Evolutionary conservation across 768 basidiomycete genomes (phyloP), one percentile per base, ranked within the genome.

Genomic region (Vararia minispora): DNA sequence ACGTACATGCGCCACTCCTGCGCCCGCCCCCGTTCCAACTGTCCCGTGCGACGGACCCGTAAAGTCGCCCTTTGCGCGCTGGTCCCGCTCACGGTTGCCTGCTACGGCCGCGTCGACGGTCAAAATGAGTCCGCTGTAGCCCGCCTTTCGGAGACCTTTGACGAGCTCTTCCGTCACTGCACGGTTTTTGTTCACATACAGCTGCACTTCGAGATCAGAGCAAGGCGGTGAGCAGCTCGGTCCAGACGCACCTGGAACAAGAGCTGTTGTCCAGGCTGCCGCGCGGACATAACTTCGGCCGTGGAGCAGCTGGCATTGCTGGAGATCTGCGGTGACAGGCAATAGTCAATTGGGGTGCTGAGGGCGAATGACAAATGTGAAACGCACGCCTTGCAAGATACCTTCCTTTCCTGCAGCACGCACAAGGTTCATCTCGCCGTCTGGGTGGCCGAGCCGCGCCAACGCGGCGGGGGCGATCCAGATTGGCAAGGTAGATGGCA

Each of bases 161-260:
- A 72, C 37, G 5, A 68, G 52, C 4, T 46, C 52, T 44, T 63
- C 65, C 1, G 65, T 59, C 39, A 54, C 60, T 7, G 42, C 37
- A 6, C 67, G 62, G 30, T 69, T 62, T 39, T 54, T 58, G 53
- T 68, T 66, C 38, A 72, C 54, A 54, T 72, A 71, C 28, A 71
- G 56, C 58, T 68, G 53, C 35, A 3, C 23, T 4, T n/a, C 9
- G 30, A 16, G 3, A n/a, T 10, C 16, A 32, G 13, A 17, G 17
- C 25, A 10, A 14, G 12, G 18, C 27, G 3, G 14, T 33, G 21
- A 18, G 18, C 22, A 3, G 20, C 23, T 33, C 7, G n/a, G 24
- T 16, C 24, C 3, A 20, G 8, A 34, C 50, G 0, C 22, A 55
- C 51, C 47, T 59, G 57, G 52, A 59, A 60, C 30, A 58, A 45